phyloP scores from a whole-genome alignment of 2,329 filamentous ascomycete species.

The Mycocentrospora acerina region DNA sequence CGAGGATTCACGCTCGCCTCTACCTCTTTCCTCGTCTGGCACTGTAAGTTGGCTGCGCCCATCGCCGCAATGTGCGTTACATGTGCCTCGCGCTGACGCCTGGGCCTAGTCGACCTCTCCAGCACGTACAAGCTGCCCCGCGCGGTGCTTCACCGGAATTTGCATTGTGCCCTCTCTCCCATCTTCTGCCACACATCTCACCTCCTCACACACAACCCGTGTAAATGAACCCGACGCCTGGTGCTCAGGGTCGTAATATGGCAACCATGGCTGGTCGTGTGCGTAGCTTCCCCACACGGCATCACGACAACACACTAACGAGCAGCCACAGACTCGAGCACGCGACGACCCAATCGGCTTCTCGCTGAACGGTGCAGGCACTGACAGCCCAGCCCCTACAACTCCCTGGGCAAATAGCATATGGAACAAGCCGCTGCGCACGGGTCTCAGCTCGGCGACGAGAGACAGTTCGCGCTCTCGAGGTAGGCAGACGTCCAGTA shows the following conservation, averaged over 20 bases:
- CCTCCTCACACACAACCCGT: slow-evolving; percentile 5
- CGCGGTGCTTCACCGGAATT: slow-evolving; percentile 10
- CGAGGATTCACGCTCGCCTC: slow-evolving; percentile 21
- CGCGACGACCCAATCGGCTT: slow-evolving; percentile 32
- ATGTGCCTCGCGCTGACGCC: slow-evolving; percentile 37
- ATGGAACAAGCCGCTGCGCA: slow-evolving; percentile 34
- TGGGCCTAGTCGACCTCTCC: slow-evolving; percentile 30
- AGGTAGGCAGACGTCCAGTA: slow-evolving; percentile 20
- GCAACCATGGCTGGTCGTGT: slow-evolving; percentile 36
- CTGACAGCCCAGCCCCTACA: slow-evolving; percentile 29
- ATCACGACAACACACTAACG: slow-evolving; percentile 4
- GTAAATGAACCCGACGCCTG: slow-evolving; percentile 19
- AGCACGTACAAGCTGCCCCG: slow-evolving; percentile 27
- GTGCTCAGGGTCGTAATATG: slow-evolving; percentile 26
- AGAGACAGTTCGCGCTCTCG: slow-evolving; percentile 37
- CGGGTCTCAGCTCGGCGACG: slow-evolving; percentile 28
- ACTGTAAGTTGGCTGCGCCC: slow-evolving; percentile 17
- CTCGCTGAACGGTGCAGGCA: slow-evolving; percentile 32
- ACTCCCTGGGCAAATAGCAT: slow-evolving; percentile 39
- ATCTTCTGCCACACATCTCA: slow-evolving; percentile 7
- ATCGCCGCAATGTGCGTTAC: slow-evolving; percentile 13
- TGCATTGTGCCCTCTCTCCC: slow-evolving; percentile 4
- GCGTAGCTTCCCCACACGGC: slow-evolving; percentile 11
- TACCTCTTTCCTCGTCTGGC: slow-evolving; percentile 12
- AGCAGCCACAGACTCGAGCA: slow-evolving; percentile 24